Evolutionary conservation across 1,284 basidiomycete genomes (phyloP), one percentile per base, ranked within the genome.

Genomic region (Athelia sp.): DNA sequence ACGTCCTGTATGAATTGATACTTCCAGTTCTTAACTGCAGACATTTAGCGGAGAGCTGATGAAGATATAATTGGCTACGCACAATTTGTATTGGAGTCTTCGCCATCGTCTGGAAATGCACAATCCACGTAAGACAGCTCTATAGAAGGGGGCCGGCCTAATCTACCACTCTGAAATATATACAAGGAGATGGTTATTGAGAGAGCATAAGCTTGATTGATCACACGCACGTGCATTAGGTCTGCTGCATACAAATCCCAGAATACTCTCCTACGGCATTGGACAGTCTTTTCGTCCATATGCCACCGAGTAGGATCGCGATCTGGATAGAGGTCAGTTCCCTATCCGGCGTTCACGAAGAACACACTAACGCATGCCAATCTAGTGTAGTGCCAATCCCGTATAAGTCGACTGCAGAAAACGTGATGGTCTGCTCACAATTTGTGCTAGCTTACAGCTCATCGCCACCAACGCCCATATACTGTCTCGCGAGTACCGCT

Each of bases 231-330:
- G 56, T 74, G 72, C 54, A 75, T 75, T 23, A 72, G 58, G 54
- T 82, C 81, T 4, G 65, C 55, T 6, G 74, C 67, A 49, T 76
- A 72, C 14, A 82, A 56, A 56, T 84, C 81, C 78, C 81, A 84
- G 54, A 82, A 84, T 9, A 84, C 61, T 8, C 62, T 60, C 38
- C 82, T 71, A 49, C 81, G 70, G 38, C 79, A 66, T 54, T 82
- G 73, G 17, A 79, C 72, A 11, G 68, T 74, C 59, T 78, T 79
- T 0, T 74, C 60, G 47, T 72, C 69, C 71, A 80, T 71, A 52
- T 76, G 72, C 64, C 81, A 84, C 50, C 76, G 68, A 18, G 78
- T 72, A 52, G 77, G 75, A 56, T 84, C 81, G 23, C 82, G 75
- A 65, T 84, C 81, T 84, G 54, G 10, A 6, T 35, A 55, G 36